phyloP scores from a whole-genome alignment of 1,284 basidiomycete genomes.

The Crepidotus sp. region DNA sequence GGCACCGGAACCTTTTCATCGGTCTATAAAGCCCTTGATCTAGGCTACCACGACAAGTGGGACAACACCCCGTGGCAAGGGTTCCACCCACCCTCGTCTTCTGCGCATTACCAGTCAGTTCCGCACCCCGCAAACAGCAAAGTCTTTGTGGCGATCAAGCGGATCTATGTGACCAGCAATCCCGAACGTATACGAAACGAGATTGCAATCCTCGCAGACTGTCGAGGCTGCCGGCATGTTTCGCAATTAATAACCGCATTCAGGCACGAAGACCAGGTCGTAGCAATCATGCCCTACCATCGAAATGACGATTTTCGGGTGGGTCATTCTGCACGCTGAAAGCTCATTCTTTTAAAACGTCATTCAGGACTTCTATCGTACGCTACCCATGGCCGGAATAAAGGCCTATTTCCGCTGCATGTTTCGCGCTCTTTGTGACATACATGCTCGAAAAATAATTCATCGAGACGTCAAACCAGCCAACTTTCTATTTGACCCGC shows the following conservation, averaged over 20 bases:
- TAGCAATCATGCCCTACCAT: conserved; percentile 93
- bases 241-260: conserved; percentile 95
- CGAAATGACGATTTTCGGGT: conserved; percentile 91
- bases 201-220: conserved; percentile 85
- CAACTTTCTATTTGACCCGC: conserved; percentile 93
- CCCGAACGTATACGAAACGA: conserved; percentile 93
- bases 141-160: conserved; percentile 89
- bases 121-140: conserved; percentile 35
- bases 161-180: conserved; percentile 94
- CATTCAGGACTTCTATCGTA: conserved; percentile 64
- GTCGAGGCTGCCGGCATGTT: conserved; percentile 74
- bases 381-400: conserved; percentile 65
- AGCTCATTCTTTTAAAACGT: neutral
- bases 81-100: conserved; percentile 47
- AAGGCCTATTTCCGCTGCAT: conserved; percentile 88
- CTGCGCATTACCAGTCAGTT: conserved; percentile 50
- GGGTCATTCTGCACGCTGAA: conserved; percentile 23
- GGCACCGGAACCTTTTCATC: conserved; percentile 98
- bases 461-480: conserved; percentile 99
- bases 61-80: conserved; percentile 80
- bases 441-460: conserved; percentile 83
- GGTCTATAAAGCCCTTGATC: conserved; percentile 94
- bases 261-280: conserved; percentile 85
- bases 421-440: conserved; percentile 83
- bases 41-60: conserved; percentile 67